These are phyloP conservation scores for Eucalyptus victrix DNA, from an alignment of 345 rosid species.

Conservation along the genomic window DNA sequence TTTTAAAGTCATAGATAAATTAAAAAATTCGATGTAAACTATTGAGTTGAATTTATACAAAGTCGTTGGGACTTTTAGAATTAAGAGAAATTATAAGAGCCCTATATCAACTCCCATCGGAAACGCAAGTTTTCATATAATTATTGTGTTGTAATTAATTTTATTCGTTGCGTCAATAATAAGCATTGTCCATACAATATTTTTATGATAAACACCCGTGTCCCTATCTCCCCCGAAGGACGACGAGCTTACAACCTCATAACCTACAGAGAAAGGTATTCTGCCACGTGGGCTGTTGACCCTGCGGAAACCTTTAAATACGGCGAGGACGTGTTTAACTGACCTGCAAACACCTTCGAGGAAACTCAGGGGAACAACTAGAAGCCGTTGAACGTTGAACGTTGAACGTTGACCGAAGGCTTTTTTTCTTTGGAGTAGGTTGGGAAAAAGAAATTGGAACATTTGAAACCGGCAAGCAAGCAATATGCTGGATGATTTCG, in stretches of 20 bases:
- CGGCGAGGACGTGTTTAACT: background rate
- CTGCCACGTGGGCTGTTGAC: background rate
- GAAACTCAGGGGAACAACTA: background rate
- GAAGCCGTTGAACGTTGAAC: background rate
- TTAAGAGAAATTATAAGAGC: no score
- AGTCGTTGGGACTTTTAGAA: no score
- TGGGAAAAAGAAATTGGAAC: background rate
- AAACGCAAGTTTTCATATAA: background rate
- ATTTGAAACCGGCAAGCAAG: background rate
- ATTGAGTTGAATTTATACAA: background rate
- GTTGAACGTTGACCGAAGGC: background rate
- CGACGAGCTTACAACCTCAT: background rate
- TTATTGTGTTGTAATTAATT: background rate
- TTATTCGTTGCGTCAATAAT: background rate
- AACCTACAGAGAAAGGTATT: accelerated
- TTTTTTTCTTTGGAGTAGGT: background rate
- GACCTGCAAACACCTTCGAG: background rate
- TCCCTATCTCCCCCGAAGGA: background rate
- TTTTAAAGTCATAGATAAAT: background rate
- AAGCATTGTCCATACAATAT: background rate
- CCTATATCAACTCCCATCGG: background rate
- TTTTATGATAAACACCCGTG: background rate
- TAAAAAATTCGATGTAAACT: accelerated
- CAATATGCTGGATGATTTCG: background rate
- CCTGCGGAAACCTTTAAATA: background rate